Evolutionary conservation across 192 early-diverging fungal genomes (phyloP).

Genomic region (Backusella macrospora): DNA sequence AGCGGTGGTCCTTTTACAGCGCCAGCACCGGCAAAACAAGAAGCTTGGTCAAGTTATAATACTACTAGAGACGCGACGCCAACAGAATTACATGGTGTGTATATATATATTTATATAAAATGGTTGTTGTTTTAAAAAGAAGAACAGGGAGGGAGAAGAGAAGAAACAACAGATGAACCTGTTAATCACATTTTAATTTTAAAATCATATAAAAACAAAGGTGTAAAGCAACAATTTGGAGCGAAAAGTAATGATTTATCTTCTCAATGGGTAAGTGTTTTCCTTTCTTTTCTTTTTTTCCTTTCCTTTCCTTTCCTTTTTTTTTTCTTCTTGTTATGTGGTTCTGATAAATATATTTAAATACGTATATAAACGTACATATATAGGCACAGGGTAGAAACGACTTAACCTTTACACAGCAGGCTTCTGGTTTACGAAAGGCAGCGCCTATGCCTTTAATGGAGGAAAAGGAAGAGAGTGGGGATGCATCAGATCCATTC

Average conservation of each 20-base stretch:
- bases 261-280: conserved; percentile 1
- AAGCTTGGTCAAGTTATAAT: conserved; percentile 8
- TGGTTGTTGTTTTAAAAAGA: not conserved
- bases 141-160: not conserved
- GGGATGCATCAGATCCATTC: conserved; percentile 60
- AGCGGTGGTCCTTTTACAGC: not conserved
- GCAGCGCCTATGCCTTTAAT: not conserved
- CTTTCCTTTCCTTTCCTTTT: not conserved
- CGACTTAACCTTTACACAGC: conserved; percentile 9
- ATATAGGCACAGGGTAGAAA: not conserved
- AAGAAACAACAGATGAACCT: too few species aligned
- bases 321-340: not conserved
- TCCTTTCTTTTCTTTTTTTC: not conserved
- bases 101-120: not conserved
- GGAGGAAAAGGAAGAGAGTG: not conserved
- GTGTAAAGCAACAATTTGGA: conserved; percentile 11
- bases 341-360: too few species aligned
- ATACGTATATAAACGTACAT: too few species aligned
- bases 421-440: conserved; percentile 13
- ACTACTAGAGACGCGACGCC: not conserved
- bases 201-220: not conserved
- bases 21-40: conserved; percentile 3
- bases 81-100: not conserved
- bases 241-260: not conserved
- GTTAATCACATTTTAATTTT: too few species aligned